Evolutionary conservation across 805 yeast genomes (phyloP), one percentile per base, ranked within the genome.

Genomic region (Cyberlindnera meyerae): DNA sequence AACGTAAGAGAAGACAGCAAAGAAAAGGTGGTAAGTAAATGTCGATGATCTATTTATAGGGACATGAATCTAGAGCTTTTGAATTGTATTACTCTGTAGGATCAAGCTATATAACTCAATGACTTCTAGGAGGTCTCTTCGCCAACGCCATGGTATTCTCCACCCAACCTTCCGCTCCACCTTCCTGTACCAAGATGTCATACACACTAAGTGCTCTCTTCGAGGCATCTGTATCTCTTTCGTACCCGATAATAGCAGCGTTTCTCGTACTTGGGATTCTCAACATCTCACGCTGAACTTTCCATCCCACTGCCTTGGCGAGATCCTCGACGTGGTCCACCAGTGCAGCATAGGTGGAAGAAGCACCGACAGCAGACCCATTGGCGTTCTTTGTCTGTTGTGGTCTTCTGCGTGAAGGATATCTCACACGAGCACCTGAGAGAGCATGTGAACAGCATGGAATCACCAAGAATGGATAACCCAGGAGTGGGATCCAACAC

Each of bases 371-470:
- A 3, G 51, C 42, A 25, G 41, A 39, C 5, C 37, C 45, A 30
- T 52, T 54, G 8, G 58, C 52, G 14, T 36, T 40, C 3, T 36
- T 32, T n/a, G 39, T 36, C 5, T 31, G 45, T 15, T 40, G 48
- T 31, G 49, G 32, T 25, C 40, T 34, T 38, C 53, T 63, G 37
- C 67, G 65, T 2, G 75, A 71, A 12, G 78, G 64, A 51, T 73
- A 89, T 50, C 97, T 68, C 3, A 71, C 66, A 48, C 78, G 78
- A 20, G 77, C 79, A 3, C 97, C 97, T 6, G 79, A 73, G 29
- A 90, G 68, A 3, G 82, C 77, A 59, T 90, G 96, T 0, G 97
- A 88, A 58, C 97, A 90, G 57, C 97, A 90, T 9, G 97, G 97
- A 28, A 90, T 85, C 8, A 87, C 95, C 67, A 90, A 66, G 56